Percentiles rank a stretch among this genome's conserved stretches.
phyloP scores from a whole-genome alignment of 768 basidiomycete species.

The Lyophyllum decastes region DNA sequence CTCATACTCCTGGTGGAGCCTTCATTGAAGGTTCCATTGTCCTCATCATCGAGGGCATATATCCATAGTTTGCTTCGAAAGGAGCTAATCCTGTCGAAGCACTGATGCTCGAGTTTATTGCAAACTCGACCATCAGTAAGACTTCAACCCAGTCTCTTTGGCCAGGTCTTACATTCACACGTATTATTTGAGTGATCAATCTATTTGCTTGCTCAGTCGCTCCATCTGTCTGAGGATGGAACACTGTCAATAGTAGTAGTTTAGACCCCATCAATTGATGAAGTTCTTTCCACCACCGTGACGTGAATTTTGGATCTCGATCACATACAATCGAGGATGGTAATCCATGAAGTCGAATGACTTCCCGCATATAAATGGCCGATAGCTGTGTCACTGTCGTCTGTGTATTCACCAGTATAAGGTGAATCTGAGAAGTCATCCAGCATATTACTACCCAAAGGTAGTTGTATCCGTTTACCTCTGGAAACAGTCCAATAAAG shows the following conservation, averaged over 20 bases:
- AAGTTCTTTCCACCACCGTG: slow-evolving; percentile 31
- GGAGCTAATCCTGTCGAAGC: slow-evolving; percentile 35
- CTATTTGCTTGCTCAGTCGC: neutral
- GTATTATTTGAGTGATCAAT: too few species aligned
- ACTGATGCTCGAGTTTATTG: slow-evolving; percentile 28
- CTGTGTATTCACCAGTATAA: slow-evolving; percentile 28
- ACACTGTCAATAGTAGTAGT: too few species aligned
- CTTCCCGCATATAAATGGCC: too few species aligned
- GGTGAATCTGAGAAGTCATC: slow-evolving; percentile 33
- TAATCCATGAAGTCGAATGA: too few species aligned
- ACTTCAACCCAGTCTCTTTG: slow-evolving; percentile 28
- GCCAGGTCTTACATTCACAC: too few species aligned
- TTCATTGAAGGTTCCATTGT: too few species aligned
- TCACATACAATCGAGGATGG: slow-evolving; percentile 32
- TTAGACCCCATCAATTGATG: slow-evolving; percentile 27
- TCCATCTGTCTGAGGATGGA: too few species aligned
- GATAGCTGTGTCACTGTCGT: slow-evolving; percentile 16
- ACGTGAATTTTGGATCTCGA: slow-evolving; percentile 35
- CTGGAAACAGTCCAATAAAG: too few species aligned
- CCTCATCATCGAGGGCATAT: too few species aligned
- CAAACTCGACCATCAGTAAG: slow-evolving; percentile 37
- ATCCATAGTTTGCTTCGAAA: slow-evolving; percentile 29
- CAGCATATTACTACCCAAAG: too few species aligned
- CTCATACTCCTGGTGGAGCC: too few species aligned
- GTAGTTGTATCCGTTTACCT: too few species aligned